These are phyloP conservation scores for Ensete ventricosum DNA, from an alignment of 176 grass and related monocot genomes.

Conservation along the genomic window DNA sequence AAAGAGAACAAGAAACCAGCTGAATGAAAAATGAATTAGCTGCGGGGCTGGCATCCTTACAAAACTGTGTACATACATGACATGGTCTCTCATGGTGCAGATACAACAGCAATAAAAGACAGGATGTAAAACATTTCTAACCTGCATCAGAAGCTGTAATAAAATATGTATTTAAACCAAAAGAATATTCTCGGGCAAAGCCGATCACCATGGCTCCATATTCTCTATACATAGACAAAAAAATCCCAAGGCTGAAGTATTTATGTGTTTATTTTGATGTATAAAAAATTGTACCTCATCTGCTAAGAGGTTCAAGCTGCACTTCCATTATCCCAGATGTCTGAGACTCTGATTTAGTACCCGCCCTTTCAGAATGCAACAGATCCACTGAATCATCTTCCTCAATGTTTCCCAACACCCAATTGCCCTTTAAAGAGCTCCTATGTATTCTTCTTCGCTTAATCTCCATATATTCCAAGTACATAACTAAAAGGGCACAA, in stretches of 20 bases:
- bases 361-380: conserved; percentile 29
- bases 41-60: neutral
- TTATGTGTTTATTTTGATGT: conserved; percentile 20
- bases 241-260: conserved; percentile 3
- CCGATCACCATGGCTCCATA: conserved; percentile 11
- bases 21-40: neutral
- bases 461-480: conserved; percentile 52
- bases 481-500: conserved; percentile 27
- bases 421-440: conserved; percentile 34
- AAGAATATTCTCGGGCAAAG: conserved; percentile 5
- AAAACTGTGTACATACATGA: conserved; percentile 5
- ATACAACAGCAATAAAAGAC: neutral
- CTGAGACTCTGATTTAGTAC: conserved; percentile 38
- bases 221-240: conserved; percentile 14
- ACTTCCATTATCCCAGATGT: conserved; percentile 45
- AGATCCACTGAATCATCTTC: conserved; percentile 73
- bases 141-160: conserved; percentile 1
- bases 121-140: conserved; percentile 1
- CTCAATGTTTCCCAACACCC: conserved; percentile 43
- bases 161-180: conserved; percentile 7
- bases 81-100: neutral
- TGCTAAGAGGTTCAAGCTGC: conserved; percentile 62
- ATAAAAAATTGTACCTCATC: conserved; percentile 29
- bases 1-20: neutral
- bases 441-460: conserved; percentile 40